Conservation (phyloP, 192 early-diverging fungal species). For the Gryganskiella cystojenkinii region DNA sequence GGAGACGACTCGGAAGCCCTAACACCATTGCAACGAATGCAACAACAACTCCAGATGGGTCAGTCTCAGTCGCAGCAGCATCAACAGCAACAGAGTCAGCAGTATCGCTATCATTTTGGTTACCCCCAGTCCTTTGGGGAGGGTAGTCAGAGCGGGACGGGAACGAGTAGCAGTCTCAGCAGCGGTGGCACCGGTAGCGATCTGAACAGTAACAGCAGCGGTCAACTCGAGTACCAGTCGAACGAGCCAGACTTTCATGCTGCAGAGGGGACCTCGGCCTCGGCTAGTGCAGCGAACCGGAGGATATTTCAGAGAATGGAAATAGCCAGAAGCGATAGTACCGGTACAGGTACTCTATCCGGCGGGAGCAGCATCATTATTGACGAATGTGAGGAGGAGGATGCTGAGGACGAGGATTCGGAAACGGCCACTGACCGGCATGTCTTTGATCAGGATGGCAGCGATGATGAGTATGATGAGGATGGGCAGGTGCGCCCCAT, state of each 20-base stretch:
- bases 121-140: slow-evolving; percentile 21
- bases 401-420: too few relatives aligned
- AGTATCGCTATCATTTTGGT: slow-evolving; percentile 25
- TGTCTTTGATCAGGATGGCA: too few relatives aligned
- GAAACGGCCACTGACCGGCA: too few relatives aligned
- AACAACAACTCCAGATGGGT: slow-evolving; percentile 27
- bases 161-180: slow-evolving; percentile 16
- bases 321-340: too few relatives aligned
- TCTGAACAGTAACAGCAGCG: slow-evolving; percentile 31
- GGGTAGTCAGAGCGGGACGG: background rate
- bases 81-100: slow-evolving; percentile 20
- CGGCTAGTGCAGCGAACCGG: too few relatives aligned
- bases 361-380: too few relatives aligned
- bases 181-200: slow-evolving; percentile 18
- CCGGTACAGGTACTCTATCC: too few relatives aligned
- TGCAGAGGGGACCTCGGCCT: too few relatives aligned
- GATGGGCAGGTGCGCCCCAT: too few relatives aligned
- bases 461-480: too few relatives aligned
- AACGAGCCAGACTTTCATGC: slow-evolving; percentile 14
- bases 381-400: too few relatives aligned
- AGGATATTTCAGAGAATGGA: too few relatives aligned
- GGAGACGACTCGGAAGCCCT: slow-evolving; percentile 8
- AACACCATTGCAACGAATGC: slow-evolving; percentile 42
- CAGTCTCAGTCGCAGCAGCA: slow-evolving; percentile 19
- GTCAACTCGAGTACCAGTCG: slow-evolving; percentile 5